A percentile compares a stretch with the other conserved stretches of the same genome.
Conservation (phyloP, 805 yeast species). For the Yarrowia bubula region DNA sequence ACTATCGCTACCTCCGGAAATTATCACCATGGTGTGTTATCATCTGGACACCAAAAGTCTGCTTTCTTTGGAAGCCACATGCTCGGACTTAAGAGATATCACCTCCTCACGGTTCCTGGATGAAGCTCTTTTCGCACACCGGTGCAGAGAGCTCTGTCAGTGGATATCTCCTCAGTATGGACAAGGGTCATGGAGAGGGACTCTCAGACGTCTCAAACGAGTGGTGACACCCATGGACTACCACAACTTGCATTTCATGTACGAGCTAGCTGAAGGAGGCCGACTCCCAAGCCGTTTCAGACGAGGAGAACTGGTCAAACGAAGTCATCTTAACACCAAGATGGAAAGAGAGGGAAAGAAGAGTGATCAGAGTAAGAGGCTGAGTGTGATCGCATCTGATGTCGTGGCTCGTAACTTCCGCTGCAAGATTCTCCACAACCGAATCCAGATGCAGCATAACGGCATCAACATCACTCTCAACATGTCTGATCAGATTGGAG, state of each 20-base stretch:
- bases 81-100: background rate
- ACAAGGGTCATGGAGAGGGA: conserved; percentile 12
- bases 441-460: conserved; percentile 11
- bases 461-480: conserved; percentile 15
- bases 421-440: conserved; percentile 16
- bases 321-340: conserved; percentile 16
- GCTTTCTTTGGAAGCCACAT: background rate
- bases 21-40: conserved; percentile 12
- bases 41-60: conserved; percentile 14
- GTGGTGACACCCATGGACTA: conserved; percentile 17
- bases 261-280: conserved; percentile 20
- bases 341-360: conserved; percentile 10
- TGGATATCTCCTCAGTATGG: conserved; percentile 23
- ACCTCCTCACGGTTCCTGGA: conserved; percentile 6
- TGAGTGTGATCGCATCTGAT: conserved; percentile 12
- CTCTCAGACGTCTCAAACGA: background rate
- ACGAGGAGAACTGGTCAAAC: conserved; percentile 12
- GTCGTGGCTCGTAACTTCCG: conserved; percentile 22
- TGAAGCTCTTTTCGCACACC: conserved; percentile 3
- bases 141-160: conserved; percentile 2
- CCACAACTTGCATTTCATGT: conserved; percentile 15
- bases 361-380: background rate
- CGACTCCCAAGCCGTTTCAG: conserved; percentile 7
- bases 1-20: background rate
- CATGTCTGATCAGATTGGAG: conserved; percentile 22